A percentile compares a stretch with the other conserved stretches of the same genome.
Evolutionary conservation across 352 stramenopile genomes (phyloP).

Genomic region (Phytophthora crassamura): DNA sequence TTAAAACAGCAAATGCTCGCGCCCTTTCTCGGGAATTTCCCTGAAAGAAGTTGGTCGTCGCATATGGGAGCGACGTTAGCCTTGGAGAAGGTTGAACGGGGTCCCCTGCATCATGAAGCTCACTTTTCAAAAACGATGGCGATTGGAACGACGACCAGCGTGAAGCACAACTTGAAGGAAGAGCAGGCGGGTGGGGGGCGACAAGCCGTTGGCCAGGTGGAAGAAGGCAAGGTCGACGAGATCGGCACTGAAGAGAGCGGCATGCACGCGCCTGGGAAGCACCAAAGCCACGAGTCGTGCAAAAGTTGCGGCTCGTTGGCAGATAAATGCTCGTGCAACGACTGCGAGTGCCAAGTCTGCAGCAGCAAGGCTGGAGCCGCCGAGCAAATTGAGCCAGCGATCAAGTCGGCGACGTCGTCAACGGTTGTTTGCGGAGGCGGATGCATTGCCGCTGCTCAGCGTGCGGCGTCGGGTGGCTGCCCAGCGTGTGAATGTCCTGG

Average conservation of each 20-base stretch:
- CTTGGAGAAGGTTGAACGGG: neutral
- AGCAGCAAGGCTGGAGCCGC: slow-evolving; percentile 8
- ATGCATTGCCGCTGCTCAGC: slow-evolving; percentile 27
- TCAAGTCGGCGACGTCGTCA: slow-evolving; percentile 34
- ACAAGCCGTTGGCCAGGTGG: neutral
- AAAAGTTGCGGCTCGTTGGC: slow-evolving; percentile 35
- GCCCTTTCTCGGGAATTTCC: no score
- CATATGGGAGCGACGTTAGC: no score
- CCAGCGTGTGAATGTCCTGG: slow-evolving; percentile 25
- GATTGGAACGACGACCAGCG: slow-evolving; percentile 31
- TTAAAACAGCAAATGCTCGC: no score
- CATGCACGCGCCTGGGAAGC: neutral
- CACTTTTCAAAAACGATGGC: slow-evolving; percentile 35
- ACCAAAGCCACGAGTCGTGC: slow-evolving; percentile 28
- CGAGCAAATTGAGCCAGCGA: slow-evolving; percentile 20
- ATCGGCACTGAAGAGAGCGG: neutral
- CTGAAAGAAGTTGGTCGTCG: no score
- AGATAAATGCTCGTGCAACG: slow-evolving; percentile 40
- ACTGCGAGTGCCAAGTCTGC: slow-evolving; percentile 45
- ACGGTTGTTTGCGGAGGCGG: slow-evolving; percentile 23
- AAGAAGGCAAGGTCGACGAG: slow-evolving; percentile 16
- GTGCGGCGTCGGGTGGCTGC: slow-evolving; percentile 23
- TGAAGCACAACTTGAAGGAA: slow-evolving; percentile 31
- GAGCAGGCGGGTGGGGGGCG: neutral
- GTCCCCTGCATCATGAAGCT: no score